phyloP scores from a whole-genome alignment of 164 flowering plant species.

The Aristolochia fimbriata region DNA sequence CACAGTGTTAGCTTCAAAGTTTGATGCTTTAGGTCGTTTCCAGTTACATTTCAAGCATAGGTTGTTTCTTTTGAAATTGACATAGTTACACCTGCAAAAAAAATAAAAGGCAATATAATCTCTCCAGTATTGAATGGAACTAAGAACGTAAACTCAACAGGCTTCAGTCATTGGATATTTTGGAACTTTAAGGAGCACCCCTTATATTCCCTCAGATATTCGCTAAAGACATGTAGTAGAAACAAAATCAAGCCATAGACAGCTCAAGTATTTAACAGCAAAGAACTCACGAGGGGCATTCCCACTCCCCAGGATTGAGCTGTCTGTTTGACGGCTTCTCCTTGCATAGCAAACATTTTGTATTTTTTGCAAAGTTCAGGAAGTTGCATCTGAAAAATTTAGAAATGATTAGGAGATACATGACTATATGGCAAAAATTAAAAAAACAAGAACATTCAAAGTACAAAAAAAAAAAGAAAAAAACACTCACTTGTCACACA shows the following conservation, averaged over 20 bases:
- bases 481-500: constrained; percentile 55
- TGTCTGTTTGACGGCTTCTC: constrained; percentile 69
- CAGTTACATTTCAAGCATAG: constrained; percentile 69
- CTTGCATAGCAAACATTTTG: constrained; percentile 64
- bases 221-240: too few species aligned
- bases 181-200: too few species aligned
- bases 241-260: background rate
- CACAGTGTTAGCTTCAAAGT: constrained; percentile 12
- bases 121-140: background rate
- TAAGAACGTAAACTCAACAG: background rate
- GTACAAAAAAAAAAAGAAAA: background rate
- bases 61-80: constrained; percentile 70
- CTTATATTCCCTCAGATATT: too few species aligned
- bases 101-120: background rate
- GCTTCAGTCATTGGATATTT: too few species aligned
- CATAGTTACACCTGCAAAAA: constrained; percentile 60
- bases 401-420: background rate
- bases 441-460: background rate
- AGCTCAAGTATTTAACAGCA: background rate
- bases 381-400: constrained; percentile 59
- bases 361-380: constrained; percentile 82
- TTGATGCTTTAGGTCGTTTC: constrained; percentile 46
- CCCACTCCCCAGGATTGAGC: constrained; percentile 90
- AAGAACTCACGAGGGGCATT: constrained; percentile 77
- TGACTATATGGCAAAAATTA: background rate